A percentile compares a stretch with the other conserved stretches of the same genome.
Conservation (phyloP, 257 asterid genomes). For the Capsicum pubescens region DNA sequence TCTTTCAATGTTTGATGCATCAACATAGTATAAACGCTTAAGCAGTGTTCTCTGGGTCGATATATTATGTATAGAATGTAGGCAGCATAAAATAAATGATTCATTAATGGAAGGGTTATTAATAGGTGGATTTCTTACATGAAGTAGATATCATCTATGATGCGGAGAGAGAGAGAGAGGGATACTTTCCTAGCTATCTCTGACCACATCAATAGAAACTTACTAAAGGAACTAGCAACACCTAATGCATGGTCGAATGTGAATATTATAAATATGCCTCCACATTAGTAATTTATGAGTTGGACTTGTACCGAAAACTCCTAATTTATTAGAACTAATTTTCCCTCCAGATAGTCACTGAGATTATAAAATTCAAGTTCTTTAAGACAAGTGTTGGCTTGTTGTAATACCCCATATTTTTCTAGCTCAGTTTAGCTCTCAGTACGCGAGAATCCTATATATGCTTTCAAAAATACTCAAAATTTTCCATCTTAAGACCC, state of each 20-base stretch:
- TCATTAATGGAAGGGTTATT: constrained; percentile 51
- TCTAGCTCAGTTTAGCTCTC: no score
- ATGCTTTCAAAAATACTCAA: no score
- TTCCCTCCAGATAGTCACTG: constrained; percentile 43
- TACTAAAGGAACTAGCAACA: constrained; percentile 59
- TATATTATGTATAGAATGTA: constrained; percentile 47
- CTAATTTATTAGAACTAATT: constrained; percentile 38
- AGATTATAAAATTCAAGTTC: constrained; percentile 55
- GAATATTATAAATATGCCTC: constrained; percentile 50
- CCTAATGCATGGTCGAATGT: constrained; percentile 72
- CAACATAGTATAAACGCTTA: constrained; percentile 54
- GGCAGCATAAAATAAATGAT: constrained; percentile 55
- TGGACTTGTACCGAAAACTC: constrained; percentile 50
- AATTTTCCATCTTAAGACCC: no score
- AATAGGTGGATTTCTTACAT: constrained; percentile 45
- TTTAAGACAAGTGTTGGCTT: constrained; percentile 42
- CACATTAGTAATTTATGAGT: constrained; percentile 50
- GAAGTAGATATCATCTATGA: constrained; percentile 49
- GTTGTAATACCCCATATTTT: no score
- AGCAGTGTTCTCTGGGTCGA: constrained; percentile 36
- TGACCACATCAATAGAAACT: constrained; percentile 57
- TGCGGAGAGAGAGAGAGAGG: constrained; percentile 46
- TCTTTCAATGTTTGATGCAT: constrained; percentile 39
- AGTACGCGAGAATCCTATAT: no score
- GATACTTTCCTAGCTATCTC: constrained; percentile 47